Base-by-base conservation (phyloP, 2,329 filamentous ascomycete genomes). In the Trichoderma lentiforme region DNA sequence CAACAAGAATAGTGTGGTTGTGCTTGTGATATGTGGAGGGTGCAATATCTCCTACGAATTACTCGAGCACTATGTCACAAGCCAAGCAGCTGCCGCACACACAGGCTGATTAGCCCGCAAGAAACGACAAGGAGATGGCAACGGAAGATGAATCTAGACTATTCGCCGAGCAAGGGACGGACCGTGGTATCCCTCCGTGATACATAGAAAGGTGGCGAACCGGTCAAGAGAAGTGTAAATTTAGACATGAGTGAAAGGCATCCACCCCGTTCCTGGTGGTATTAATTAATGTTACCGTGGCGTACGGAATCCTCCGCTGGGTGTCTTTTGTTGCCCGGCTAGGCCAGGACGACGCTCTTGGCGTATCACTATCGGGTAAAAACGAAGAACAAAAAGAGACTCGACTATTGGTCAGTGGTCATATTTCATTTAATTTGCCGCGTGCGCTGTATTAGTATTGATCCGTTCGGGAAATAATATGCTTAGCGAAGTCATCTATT, bases 41-140 rank as follows among this genome's bases (percentile, higher is more conserved):
- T 79, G 77, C 66, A 78, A 80, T 43, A 79, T 80, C 61, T 79
- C 79, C 11, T 75, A 78, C 26, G 78, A 80, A 60, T 79, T 79
- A 58, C 73, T 80, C 56, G 72, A 74, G 36, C 72, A 73, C n/a
- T 73, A 72, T 18, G 11, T 62, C 6, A 21, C 64, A 18, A 61
- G 34, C 58, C 32, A 47, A 15, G 43, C 43, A 39, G 15, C 34
- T 14, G 34, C 47, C 8, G 7, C 43, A 21, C 11, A 24, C 14
- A 32, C n/a, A 30, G 62, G 66, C 39, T 70, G 21, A 70, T 61
- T 14, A 18, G 43, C n/a, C 21, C 32, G 3, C 39, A 62, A 39
- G 57, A 26, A 62, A 36, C 28, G 21, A 61, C 9, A 61, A 30
- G 18, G 34, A 32, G 39, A 28, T 60, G 32, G 9, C 21, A 24